Base-by-base conservation (phyloP, 2,329 filamentous ascomycete species). In the Fusarium succisae region DNA sequence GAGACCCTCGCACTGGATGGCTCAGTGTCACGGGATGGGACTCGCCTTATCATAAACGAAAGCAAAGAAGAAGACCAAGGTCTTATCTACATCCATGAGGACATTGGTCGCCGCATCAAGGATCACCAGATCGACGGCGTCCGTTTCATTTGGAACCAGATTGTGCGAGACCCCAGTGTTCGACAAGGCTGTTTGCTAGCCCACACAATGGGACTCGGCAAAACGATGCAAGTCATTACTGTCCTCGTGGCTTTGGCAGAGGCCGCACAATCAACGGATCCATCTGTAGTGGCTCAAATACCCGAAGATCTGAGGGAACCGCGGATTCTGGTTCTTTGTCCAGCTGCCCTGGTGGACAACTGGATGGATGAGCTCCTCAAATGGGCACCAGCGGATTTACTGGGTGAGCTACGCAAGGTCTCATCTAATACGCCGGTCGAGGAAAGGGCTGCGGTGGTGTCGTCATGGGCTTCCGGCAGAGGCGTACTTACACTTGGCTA, bases 131-230 rank as follows among this genome's bases (percentile, higher is more conserved):
- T 97, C 53, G 86, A 90, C 2, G 95, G 95, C 3, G 90, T 98
- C 26, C 91, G 92, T 17, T 98, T 98, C 81, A 89, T 98, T 86
- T 98, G 95, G 94, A 91, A 94, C 74, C 92, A 96, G 72, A 85
- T 98, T 50, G 89, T 96, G 11, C 86, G 88, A 38, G 88, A 91
- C 63, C 80, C 84, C 4, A 83, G 86, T 8, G 83, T 85, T 10
- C 86, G 87, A 24, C 91, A 95, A 81, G 95, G 95, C 6, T 97
- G 94, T 79, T 86, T 97, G 18, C 86, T 98, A 26, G 93, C 95
- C 11, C 95, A 98, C 80, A 94, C 93, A 1, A 98, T 98, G 95
- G 95, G 95, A 4, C 84, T 98, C 6, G 95, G 95, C 22, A 98
- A 98, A 84, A 97, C 95, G 0, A 94, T 97, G 91, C 95, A 98